phyloP scores from a whole-genome alignment of 2,329 filamentous ascomycete species.

The Dactylellina sp. region DNA sequence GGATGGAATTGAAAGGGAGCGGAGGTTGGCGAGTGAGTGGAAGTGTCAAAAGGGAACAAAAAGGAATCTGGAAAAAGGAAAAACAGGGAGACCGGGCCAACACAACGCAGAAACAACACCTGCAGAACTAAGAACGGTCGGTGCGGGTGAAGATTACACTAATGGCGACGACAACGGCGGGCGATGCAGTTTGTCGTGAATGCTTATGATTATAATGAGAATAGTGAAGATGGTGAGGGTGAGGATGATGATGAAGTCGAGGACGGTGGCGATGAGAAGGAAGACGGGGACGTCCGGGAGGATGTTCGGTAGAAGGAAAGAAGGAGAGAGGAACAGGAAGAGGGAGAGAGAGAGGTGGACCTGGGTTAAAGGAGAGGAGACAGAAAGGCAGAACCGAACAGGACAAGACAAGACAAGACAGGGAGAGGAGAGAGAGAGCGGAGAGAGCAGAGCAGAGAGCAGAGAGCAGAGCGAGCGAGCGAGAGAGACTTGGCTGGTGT shows the following conservation, averaged over 20 bases:
- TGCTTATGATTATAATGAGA: no score
- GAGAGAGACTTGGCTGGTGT: conserved; percentile 16
- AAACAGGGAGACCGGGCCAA: conserved; percentile 46
- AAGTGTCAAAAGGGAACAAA: conserved; percentile 58
- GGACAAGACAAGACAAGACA: conserved; percentile 19
- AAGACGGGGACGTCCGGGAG: conserved; percentile 2
- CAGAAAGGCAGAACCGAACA: conserved; percentile 20
- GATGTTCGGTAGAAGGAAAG: conserved; percentile 1
- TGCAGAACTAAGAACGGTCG: conserved; percentile 32
- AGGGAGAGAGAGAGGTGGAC: conserved; percentile 46
- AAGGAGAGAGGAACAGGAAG: conserved; percentile 55
- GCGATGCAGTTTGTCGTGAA: not conserved
- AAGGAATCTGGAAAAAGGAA: conserved; percentile 59
- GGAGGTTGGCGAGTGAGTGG: conserved; percentile 58
- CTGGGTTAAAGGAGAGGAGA: not conserved
- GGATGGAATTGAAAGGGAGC: no score
- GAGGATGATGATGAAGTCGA: not conserved
- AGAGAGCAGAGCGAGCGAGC: not conserved
- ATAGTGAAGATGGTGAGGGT: not conserved
- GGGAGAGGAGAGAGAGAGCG: conserved; percentile 48
- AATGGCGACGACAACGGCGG: not conserved
- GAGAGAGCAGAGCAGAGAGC: not conserved
- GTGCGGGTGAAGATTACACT: not conserved
- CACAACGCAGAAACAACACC: conserved; percentile 58
- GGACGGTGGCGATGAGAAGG: not conserved